These are phyloP conservation scores for Microbotryum violaceum DNA, from an alignment of 1,284 basidiomycete genomes.

Conservation along the genomic window DNA sequence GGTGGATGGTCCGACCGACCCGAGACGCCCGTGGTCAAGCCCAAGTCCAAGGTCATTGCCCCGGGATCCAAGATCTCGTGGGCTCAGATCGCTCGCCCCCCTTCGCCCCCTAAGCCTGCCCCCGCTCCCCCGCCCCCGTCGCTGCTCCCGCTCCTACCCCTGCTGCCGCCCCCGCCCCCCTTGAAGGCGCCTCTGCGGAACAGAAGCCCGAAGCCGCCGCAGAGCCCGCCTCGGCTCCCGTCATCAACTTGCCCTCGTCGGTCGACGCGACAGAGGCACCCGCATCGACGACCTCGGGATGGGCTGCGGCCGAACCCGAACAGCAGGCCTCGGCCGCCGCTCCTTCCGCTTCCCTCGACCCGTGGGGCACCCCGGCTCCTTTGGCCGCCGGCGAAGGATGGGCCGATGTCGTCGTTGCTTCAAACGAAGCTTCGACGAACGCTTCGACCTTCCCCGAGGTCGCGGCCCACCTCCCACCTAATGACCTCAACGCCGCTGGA, in stretches of 20 bases:
- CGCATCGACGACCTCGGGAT: slow-evolving; percentile 18
- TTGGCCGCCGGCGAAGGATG: slow-evolving; percentile 35
- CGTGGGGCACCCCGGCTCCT: slow-evolving; percentile 34
- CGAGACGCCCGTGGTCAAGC: slow-evolving; percentile 6
- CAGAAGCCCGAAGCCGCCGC: slow-evolving; percentile 3
- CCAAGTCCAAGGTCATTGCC: slow-evolving; percentile 23
- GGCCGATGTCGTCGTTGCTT: slow-evolving; percentile 33
- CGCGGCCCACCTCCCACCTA: slow-evolving; percentile 27
- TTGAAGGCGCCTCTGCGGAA: neutral
- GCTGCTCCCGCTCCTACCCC: slow-evolving; percentile 3
- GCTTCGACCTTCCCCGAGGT: slow-evolving; percentile 24
- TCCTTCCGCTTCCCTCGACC: slow-evolving; percentile 34
- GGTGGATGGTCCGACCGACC: slow-evolving; percentile 1
- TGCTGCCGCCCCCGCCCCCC: slow-evolving; percentile 8
- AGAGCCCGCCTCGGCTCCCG: slow-evolving; percentile 8
- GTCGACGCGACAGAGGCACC: slow-evolving; percentile 10
- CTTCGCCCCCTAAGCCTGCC: slow-evolving; percentile 27
- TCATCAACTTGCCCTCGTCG: slow-evolving; percentile 18
- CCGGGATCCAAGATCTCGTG: slow-evolving; percentile 31
- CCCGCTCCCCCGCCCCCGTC: slow-evolving; percentile 10
- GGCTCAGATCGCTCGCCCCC: slow-evolving; percentile 34
- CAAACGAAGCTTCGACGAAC: slow-evolving; percentile 16
- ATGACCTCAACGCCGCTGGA: slow-evolving; percentile 33
- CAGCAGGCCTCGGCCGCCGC: slow-evolving; percentile 19
- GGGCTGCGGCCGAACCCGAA: neutral